These are phyloP conservation scores for Penicillium janthinellum DNA, from an alignment of 2,329 filamentous ascomycete genomes.

Conservation along the genomic window DNA sequence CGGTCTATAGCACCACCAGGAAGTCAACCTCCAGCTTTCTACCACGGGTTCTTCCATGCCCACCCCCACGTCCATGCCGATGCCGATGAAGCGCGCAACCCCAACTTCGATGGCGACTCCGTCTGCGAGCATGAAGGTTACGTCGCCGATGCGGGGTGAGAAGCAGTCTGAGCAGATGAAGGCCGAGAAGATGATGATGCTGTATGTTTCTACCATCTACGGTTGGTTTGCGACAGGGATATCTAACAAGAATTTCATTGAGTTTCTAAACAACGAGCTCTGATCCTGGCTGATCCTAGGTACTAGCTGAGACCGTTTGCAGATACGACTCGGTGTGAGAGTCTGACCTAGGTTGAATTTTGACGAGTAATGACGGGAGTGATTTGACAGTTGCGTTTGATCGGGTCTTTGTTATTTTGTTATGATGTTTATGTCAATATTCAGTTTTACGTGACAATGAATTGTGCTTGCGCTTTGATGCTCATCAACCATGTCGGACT, in stretches of 20 bases:
- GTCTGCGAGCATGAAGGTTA: conserved; percentile 3
- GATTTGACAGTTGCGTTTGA: neutral
- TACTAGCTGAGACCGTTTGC: neutral
- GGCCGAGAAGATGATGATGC: conserved; percentile 12
- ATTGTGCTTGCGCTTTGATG: too few relatives aligned
- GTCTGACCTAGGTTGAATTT: neutral
- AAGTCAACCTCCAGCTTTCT: neutral
- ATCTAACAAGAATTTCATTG: neutral
- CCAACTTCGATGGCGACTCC: conserved; percentile 1
- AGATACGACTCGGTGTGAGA: neutral
- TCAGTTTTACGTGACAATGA: neutral
- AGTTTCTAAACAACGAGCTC: neutral
- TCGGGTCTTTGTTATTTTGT: neutral
- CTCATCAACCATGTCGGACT: neutral
- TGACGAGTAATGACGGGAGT: neutral
- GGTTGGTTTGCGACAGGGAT: neutral
- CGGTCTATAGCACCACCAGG: neutral
- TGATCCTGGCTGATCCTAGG: neutral
- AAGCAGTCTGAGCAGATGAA: neutral
- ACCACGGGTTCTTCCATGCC: conserved; percentile 6
- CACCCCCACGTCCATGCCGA: conserved; percentile 2
- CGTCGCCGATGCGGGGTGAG: conserved; percentile 2
- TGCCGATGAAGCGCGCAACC: conserved; percentile 12
- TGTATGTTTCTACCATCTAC: conserved; percentile 1
- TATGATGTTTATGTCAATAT: neutral